These are phyloP conservation scores for Pseudogymnoascus sp. DNA, from an alignment of 2,329 filamentous ascomycete genomes.

Conservation along the genomic window DNA sequence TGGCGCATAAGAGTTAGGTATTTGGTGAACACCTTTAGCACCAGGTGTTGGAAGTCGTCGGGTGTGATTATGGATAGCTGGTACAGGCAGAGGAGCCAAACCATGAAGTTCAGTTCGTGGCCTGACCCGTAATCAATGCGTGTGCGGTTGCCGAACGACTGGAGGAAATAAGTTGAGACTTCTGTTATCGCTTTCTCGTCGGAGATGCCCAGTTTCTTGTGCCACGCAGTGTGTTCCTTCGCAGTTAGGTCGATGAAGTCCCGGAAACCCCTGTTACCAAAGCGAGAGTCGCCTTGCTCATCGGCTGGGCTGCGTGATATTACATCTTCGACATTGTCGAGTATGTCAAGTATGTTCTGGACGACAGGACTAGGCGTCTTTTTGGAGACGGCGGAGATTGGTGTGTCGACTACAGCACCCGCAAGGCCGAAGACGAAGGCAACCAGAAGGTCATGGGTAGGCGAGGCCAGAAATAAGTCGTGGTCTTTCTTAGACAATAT, in stretches of 20 bases:
- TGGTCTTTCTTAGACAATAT: conserved; percentile 80
- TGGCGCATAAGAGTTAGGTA: conserved; percentile 83
- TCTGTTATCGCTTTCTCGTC: conserved; percentile 54
- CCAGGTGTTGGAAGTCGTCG: conserved; percentile 63
- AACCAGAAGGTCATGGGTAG: conserved; percentile 66
- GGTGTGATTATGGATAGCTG: conserved; percentile 59
- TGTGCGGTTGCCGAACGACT: conserved; percentile 77
- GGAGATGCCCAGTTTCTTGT: conserved; percentile 48
- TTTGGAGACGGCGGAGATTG: conserved; percentile 55
- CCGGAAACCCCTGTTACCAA: conserved; percentile 89
- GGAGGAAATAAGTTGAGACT: conserved; percentile 67
- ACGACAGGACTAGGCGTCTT: conserved; percentile 46
- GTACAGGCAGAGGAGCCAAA: conserved; percentile 93
- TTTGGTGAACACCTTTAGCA: conserved; percentile 69
- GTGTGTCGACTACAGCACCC: conserved; percentile 66
- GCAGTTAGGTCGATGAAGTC: conserved; percentile 65
- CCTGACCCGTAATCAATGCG: conserved; percentile 96
- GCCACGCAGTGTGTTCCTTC: conserved; percentile 50
- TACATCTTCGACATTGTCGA: conserved; percentile 61
- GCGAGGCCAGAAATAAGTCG: conserved; percentile 68
- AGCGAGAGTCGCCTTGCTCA: conserved; percentile 80
- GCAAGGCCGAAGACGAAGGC: conserved; percentile 82
- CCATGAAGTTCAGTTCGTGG: conserved; percentile 93
- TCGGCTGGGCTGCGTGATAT: conserved; percentile 66
- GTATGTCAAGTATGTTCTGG: conserved; percentile 56